A percentile compares a stretch with the other conserved stretches of the same genome.
phyloP scores from a whole-genome alignment of 768 basidiomycete species.

The Coprinellus aureogranulatus region DNA sequence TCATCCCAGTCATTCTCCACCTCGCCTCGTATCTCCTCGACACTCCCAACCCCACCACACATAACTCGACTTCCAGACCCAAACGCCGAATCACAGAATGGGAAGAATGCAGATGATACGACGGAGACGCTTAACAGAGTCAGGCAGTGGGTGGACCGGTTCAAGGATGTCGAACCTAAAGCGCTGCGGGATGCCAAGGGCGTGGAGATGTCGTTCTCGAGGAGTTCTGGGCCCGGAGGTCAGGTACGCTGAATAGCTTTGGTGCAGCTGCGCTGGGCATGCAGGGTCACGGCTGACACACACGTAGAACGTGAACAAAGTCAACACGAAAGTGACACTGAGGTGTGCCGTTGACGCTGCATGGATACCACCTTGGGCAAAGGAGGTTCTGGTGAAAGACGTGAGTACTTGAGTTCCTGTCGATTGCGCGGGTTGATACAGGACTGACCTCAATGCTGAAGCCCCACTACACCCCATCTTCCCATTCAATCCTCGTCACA shows the following conservation, averaged over 20 bases:
- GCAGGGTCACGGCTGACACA: not conserved
- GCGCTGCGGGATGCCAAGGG: constrained; percentile 27
- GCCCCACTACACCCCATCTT: constrained; percentile 68
- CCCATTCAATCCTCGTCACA: constrained; percentile 64
- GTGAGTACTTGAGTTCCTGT: constrained; percentile 20
- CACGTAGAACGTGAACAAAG: constrained; percentile 86
- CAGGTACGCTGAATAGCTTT: constrained; percentile 47
- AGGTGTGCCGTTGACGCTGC: constrained; percentile 53
- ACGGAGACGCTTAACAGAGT: not conserved
- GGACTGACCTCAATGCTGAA: no score
- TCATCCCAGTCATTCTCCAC: not conserved
- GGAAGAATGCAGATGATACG: not conserved
- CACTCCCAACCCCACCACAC: not conserved
- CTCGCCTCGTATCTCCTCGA: not conserved
- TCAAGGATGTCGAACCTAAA: constrained; percentile 46
- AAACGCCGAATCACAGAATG: not conserved
- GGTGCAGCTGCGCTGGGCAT: not conserved
- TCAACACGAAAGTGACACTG: constrained; percentile 78
- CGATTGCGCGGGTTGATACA: not conserved
- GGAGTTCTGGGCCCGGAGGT: constrained; percentile 84
- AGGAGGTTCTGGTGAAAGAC: constrained; percentile 48
- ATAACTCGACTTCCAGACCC: not conserved
- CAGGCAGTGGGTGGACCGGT: constrained; percentile 47
- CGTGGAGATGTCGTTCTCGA: constrained; percentile 66
- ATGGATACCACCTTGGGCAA: constrained; percentile 75